Evolutionary conservation across 306 rosid genomes (phyloP), one percentile per base, ranked within the genome.

Genomic region (Rosa rugosa): DNA sequence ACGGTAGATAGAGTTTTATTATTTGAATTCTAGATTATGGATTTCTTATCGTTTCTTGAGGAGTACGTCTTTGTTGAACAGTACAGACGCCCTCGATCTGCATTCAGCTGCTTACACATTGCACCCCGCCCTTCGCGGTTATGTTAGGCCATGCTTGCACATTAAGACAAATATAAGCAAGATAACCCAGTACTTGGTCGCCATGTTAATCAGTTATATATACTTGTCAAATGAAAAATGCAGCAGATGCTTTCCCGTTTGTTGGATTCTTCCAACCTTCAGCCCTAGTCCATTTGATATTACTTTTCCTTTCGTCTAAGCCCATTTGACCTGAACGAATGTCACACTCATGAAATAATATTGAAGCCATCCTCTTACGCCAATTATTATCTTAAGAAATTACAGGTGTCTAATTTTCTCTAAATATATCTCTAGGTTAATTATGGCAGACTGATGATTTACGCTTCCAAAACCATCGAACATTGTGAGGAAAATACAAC

Each of bases 61-160:
- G 67, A 60, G 67, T 12, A 57, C 40, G 3, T 60, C 38, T 23
- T 41, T n/a, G 13, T 42, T 11, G 8, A 42, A 42, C 53, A 42
- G 12, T 31, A 25, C 67, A 60, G 46, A 34, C 11, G 31, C 63
- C 45, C 27, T 25, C 36, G 36, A 31, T 31, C 25, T 46, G 10
- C 75, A 17, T 49, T 71, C 42, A 9, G 75, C 75, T 8, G 6
- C 27, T 16, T 12, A 10, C 27, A 17, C 6, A 57, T 22, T 9
- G 3, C 6, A 57, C 34, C 7, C 38, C 67, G 67, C 8, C n/a
- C 45, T 31, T 31, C 40, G 34, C 46, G 46, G 62, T 50, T 31
- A 49, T n/a, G 56, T 72, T 72, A 31, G 75, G 62, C 63, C 45
- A 17, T 25, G 67, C 67, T 60, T 12, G 31, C 75, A n/a, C 31